Conservation (phyloP, 1,139 yeast genomes). For the Geotrichum carabidarum region DNA sequence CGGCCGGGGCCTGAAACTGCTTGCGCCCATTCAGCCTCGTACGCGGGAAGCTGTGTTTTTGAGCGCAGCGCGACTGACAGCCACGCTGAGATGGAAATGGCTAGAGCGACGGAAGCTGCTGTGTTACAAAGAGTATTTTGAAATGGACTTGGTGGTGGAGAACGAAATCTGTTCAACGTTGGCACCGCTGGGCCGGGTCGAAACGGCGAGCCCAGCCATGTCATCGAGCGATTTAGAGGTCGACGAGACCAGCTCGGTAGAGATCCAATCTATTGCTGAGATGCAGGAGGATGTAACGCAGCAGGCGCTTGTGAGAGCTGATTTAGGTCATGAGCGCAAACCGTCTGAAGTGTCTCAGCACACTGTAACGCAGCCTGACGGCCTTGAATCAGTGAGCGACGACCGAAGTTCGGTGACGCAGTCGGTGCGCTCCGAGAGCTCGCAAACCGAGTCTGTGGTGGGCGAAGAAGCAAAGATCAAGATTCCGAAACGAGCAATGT, state of each 20-base stretch:
- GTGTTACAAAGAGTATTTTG: conserved; percentile 42
- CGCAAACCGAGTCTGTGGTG: neutral
- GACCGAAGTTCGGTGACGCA: neutral
- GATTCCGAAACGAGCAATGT: conserved; percentile 10
- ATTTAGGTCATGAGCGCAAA: neutral
- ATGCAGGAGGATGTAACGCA: neutral
- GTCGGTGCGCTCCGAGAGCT: neutral
- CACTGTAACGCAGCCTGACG: neutral
- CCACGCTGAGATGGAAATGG: conserved; percentile 52
- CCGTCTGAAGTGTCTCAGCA: neutral
- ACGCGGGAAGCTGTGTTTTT: conserved; percentile 47
- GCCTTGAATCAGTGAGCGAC: too few species aligned
- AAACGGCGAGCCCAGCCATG: neutral
- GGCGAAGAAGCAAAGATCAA: neutral
- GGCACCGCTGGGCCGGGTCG: neutral
- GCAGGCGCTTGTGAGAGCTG: neutral
- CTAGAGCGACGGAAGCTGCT: conserved; percentile 46
- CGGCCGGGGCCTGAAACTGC: conserved; percentile 40
- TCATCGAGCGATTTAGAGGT: neutral
- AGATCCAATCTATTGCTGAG: neutral
- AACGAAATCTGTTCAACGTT: conserved; percentile 21
- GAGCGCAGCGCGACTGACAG: conserved; percentile 45
- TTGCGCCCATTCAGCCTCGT: conserved; percentile 50
- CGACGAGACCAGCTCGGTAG: neutral
- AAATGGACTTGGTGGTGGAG: conserved; percentile 34